Evolutionary conservation across 2,329 filamentous ascomycete genomes (phyloP), one percentile per base, ranked within the genome.

Genomic region (Graphilbum ipis-grandicollis): DNA sequence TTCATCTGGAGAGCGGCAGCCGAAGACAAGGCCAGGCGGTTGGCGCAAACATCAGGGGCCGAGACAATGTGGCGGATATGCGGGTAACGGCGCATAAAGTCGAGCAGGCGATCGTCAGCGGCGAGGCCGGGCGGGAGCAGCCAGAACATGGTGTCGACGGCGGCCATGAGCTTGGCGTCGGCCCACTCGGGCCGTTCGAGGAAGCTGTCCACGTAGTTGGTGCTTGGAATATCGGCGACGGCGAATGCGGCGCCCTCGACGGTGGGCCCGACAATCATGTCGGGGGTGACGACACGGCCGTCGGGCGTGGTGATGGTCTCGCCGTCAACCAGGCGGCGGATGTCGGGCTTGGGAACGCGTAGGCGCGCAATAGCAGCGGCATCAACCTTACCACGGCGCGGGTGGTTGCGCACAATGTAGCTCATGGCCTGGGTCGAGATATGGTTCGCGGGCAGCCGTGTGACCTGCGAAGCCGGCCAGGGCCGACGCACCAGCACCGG

Each of bases 321-420:
- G 3, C 85, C 84, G 2, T 49, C 52, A 0, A 76, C 64, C 31
- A 98, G 62, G 12, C 53, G 48, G 26, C 62, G 62, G 53, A 67
- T 92, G 34, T 76, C 59, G 0, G 46, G 52, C 36, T 61, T 66
- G 17, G 58, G 56, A 1, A 96, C 68, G 1, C 77, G 77, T 2
- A 85, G 58, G 21, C 59, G 62, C 42, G 59, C 64, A 0, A 85
- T 88, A 39, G 64, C 71, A 34, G 66, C 52, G 0, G 71, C 59
- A 41, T 82, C 65, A 50, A 98, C 94, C 48, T 79, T 88, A 36
- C 90, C 90, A 37, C 90, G 72, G 37, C 79, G 68, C 28, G 75
- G 64, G 43, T 84, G 73, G 37, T 72, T 74, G 46, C 83, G 81
- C 50, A 93, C 68, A 40, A 98, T 77, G 55, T 98, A 98, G 40